Conservation (phyloP, 768 basidiomycete genomes). For the Leccinum subgranulosum region DNA sequence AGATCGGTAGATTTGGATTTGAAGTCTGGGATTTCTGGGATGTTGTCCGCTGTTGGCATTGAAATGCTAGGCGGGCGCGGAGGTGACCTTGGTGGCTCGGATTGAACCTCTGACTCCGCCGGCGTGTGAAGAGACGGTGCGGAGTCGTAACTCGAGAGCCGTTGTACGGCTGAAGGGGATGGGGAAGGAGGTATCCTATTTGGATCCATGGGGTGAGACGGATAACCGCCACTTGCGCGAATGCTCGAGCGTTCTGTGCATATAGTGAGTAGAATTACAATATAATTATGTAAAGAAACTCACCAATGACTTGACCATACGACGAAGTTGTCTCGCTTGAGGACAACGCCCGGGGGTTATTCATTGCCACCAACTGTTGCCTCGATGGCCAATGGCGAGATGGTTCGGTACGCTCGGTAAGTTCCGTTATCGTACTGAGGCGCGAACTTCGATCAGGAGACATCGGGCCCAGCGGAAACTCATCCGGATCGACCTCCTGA, state of each 20-base stretch:
- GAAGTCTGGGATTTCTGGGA: slow-evolving; percentile 56
- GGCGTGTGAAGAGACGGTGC: slow-evolving; percentile 52
- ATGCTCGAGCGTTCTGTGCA: slow-evolving; percentile 16
- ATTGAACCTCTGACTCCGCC: slow-evolving; percentile 33
- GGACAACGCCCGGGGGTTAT: slow-evolving; percentile 38
- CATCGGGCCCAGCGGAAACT: slow-evolving; percentile 34
- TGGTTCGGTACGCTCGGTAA: slow-evolving; percentile 61
- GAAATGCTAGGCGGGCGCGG: slow-evolving; percentile 42
- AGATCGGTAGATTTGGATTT: slow-evolving; percentile 43
- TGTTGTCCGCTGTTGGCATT: slow-evolving; percentile 44
- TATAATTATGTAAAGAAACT: slow-evolving; percentile 17
- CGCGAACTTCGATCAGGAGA: slow-evolving; percentile 31
- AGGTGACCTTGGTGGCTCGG: slow-evolving; percentile 34
- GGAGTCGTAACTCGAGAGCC: slow-evolving; percentile 56
- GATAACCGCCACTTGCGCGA: slow-evolving; percentile 5
- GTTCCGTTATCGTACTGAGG: slow-evolving; percentile 67
- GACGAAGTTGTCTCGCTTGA: slow-evolving; percentile 45
- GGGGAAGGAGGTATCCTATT: slow-evolving; percentile 64
- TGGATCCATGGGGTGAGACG: slow-evolving; percentile 40
- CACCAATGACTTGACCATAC: slow-evolving; percentile 63
- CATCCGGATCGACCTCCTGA: slow-evolving; percentile 22
- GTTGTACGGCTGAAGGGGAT: slow-evolving; percentile 60
- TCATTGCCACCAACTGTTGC: slow-evolving; percentile 37
- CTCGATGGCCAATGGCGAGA: slow-evolving; percentile 47
- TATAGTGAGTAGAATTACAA: slow-evolving; percentile 3